Percentiles rank a stretch among this genome's conserved stretches.
Conservation (phyloP, 164 flowering plant species). For the Chimonanthus salicifolius region DNA sequence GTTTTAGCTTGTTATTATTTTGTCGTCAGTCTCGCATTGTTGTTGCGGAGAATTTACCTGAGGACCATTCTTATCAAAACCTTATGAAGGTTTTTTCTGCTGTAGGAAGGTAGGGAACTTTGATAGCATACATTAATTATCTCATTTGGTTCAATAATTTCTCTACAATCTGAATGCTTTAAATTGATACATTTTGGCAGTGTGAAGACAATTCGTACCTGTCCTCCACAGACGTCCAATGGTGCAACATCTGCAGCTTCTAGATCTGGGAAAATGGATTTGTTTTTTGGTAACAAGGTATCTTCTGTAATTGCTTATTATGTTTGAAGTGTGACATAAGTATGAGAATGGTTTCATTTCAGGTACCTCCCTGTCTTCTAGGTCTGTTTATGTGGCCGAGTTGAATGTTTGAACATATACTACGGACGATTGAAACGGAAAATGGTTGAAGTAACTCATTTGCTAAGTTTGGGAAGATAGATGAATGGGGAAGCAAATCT, state of each 20-base stretch:
- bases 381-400: too few species aligned
- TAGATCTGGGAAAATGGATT: slow-evolving; percentile 60
- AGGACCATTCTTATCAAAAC: slow-evolving; percentile 88
- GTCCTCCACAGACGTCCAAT: slow-evolving; percentile 74
- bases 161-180: background rate
- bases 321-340: background rate
- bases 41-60: slow-evolving; percentile 92
- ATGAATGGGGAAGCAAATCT: too few species aligned
- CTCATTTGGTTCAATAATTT: background rate
- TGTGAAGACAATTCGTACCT: slow-evolving; percentile 87
- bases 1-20: background rate
- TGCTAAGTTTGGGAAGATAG: too few species aligned
- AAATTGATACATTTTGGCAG: slow-evolving; percentile 27
- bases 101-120: slow-evolving; percentile 65
- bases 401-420: too few species aligned
- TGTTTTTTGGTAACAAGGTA: slow-evolving; percentile 77
- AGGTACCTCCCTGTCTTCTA: too few species aligned
- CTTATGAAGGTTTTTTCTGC: slow-evolving; percentile 88
- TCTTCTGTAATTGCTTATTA: background rate
- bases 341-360: too few species aligned
- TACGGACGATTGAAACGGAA: too few species aligned
- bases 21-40: slow-evolving; percentile 70
- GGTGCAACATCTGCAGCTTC: slow-evolving; percentile 58
- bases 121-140: background rate
- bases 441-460: too few species aligned